Evolutionary conservation across 2,329 filamentous ascomycete genomes (phyloP), one percentile per base, ranked within the genome.

Genomic region (Lithohypha guttulata): DNA sequence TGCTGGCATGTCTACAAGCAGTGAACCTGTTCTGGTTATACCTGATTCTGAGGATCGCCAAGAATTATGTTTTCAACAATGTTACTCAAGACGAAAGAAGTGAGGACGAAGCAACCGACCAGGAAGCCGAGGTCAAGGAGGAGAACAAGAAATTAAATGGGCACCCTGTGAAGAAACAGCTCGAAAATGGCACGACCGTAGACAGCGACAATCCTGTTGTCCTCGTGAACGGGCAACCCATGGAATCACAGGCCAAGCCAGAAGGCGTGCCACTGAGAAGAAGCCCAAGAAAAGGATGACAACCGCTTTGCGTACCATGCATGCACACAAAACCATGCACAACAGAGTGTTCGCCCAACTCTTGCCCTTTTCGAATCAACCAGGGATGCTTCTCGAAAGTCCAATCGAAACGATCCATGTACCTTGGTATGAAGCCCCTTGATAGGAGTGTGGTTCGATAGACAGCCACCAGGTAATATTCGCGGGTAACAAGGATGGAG

Each of bases 61-160:
- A 50, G 25, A 55, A 55, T 26, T 52, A 52, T 27, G 47, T 52
- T 6, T 51, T 52, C 32, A 43, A 34, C 18, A 47, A 44, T 32
- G 34, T 62, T 14, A 51, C 32, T 14, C 57, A 57, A 42, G 64
- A 67, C 38, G 63, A 66, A 46, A 52, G 64, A 43, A 66, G 63
- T 43, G 64, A 66, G 2, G 57, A 65, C 21, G 63, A 66, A 45
- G 61, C 61, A 2, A 56, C 62, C n/a, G 59, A 62, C 6, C 61
- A 62, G 6, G 57, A 62, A 32, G 58, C 59, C 21, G 27, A 21
- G 18, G 15, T 9, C 13, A 39, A 43, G 37, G 17, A 42, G 14
- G 10, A n/a, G 28, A 39, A 34, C 9, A 38, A 36, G 20, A 42
- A 21, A 37, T 15, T 26, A 13, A 39, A 42, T 10, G 27, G 14